A percentile compares a stretch with the other conserved stretches of the same genome.
phyloP scores from a whole-genome alignment of 495 filamentous ascomycete genomes.

The Durotheca rogersii region DNA sequence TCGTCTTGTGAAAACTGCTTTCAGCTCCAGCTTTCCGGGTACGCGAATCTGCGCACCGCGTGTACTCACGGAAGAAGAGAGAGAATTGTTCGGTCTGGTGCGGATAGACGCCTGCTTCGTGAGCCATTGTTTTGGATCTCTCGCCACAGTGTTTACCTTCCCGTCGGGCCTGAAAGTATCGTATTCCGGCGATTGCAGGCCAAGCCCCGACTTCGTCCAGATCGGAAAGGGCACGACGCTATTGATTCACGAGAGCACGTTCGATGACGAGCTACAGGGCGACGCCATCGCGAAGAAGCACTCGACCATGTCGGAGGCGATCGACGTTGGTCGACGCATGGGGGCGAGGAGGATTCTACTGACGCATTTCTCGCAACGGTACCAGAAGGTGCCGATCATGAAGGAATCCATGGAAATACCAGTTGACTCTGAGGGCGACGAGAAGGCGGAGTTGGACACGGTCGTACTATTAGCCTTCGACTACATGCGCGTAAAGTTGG shows the following conservation, averaged over 20 bases:
- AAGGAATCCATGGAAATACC: constrained; percentile 28
- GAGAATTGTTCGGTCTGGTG: constrained; percentile 40
- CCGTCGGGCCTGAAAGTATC: constrained; percentile 78
- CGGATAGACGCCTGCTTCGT: constrained; percentile 64
- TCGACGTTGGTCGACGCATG: constrained; percentile 77
- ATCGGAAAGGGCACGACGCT: constrained; percentile 77
- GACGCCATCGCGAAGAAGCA: constrained; percentile 90
- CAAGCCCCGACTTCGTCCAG: constrained; percentile 63
- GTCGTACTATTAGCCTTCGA: constrained; percentile 84
- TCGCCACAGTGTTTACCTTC: constrained; percentile 76
- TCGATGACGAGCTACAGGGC: constrained; percentile 74
- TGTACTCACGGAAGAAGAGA: constrained; percentile 22
- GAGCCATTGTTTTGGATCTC: constrained; percentile 73
- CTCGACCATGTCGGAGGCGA: constrained; percentile 78
- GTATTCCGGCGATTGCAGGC: constrained; percentile 91
- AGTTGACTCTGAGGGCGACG: constrained; percentile 8
- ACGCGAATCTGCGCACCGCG: constrained; percentile 7
- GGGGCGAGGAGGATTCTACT: constrained; percentile 70
- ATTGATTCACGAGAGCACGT: constrained; percentile 93
- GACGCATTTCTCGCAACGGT: constrained; percentile 96
- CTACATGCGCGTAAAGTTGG: constrained; percentile 78
- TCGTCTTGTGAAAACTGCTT: constrained; percentile 33
- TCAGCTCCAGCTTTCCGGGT: constrained; percentile 9
- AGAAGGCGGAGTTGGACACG: constrained; percentile 35
- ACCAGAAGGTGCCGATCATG: constrained; percentile 75